A percentile compares a stretch with the other conserved stretches of the same genome.
Evolutionary conservation across 192 early-diverging fungal genomes (phyloP).

Genomic region (Backusella circina): DNA sequence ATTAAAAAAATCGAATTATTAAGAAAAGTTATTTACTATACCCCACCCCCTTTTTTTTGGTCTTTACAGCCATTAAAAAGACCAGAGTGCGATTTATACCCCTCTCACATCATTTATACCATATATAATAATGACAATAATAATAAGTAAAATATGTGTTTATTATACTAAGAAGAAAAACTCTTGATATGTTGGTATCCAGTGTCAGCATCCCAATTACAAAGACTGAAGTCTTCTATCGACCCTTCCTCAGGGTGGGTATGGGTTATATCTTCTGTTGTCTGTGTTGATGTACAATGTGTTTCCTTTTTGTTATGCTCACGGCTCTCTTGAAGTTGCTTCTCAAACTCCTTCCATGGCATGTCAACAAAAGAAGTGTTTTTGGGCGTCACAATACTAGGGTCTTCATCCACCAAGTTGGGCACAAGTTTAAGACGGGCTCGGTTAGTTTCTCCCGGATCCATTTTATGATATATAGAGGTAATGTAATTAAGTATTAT

Average conservation of each 20-base stretch:
- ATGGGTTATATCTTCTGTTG: not conserved
- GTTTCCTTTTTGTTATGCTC: not conserved
- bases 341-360: constrained; percentile 11
- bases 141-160: not conserved
- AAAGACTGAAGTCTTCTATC: not conserved
- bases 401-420: constrained; percentile 19
- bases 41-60: not conserved
- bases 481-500: not conserved
- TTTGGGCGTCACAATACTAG: constrained; percentile 14
- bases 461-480: not conserved
- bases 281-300: not conserved
- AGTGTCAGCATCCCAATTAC: constrained; percentile 6
- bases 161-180: not conserved
- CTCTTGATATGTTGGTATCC: not conserved
- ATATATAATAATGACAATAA: not conserved
- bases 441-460: constrained; percentile 7
- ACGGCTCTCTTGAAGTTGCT: not conserved
- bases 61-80: not conserved
- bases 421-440: constrained; percentile 8
- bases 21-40: too few relatives aligned
- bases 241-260: not conserved
- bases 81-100: not conserved
- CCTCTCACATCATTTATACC: not conserved
- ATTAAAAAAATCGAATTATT: too few relatives aligned
- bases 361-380: constrained; percentile 15